Evolutionary conservation across 2,329 filamentous ascomycete species (phyloP).

Genomic region (Bipolaris cookei): DNA sequence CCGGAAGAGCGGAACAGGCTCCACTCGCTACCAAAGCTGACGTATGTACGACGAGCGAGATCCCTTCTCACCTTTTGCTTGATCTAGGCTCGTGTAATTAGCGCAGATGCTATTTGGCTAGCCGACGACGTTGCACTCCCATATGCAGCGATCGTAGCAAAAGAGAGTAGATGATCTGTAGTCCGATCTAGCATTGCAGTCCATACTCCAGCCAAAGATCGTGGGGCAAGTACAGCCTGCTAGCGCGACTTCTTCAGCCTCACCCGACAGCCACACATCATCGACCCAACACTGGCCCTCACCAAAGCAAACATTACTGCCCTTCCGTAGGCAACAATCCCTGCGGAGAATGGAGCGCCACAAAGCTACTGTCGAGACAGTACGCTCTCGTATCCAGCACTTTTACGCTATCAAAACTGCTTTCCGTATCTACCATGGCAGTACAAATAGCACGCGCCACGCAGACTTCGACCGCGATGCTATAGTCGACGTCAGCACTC

Average conservation of each 20-base stretch:
- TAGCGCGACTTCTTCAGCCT: conserved; percentile 13
- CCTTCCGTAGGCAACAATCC: not conserved
- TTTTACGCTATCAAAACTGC: conserved; percentile 37
- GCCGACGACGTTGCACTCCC: not conserved
- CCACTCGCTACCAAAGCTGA: conserved; percentile 30
- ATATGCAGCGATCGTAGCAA: not conserved
- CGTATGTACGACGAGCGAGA: conserved; percentile 23
- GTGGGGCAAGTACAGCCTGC: conserved; percentile 4
- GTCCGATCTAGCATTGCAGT: not conserved
- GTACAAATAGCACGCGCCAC: conserved; percentile 75
- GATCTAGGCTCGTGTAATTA: conserved; percentile 1
- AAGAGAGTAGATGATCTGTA: not conserved
- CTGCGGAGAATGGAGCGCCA: conserved; percentile 31
- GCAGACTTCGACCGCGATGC: conserved; percentile 43
- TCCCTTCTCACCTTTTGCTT: not conserved
- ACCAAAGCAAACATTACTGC: not conserved
- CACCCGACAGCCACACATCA: conserved; percentile 12
- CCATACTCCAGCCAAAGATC: not conserved
- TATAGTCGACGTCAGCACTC: conserved; percentile 68
- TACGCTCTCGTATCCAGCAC: conserved; percentile 30
- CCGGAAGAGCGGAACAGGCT: conserved; percentile 31
- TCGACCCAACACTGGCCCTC: not conserved
- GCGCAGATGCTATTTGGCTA: not conserved
- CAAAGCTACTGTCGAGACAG: conserved; percentile 26
- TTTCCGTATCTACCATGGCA: conserved; percentile 69